Evolutionary conservation across 805 yeast species (phyloP).

Genomic region (Yarrowia osloensis): DNA sequence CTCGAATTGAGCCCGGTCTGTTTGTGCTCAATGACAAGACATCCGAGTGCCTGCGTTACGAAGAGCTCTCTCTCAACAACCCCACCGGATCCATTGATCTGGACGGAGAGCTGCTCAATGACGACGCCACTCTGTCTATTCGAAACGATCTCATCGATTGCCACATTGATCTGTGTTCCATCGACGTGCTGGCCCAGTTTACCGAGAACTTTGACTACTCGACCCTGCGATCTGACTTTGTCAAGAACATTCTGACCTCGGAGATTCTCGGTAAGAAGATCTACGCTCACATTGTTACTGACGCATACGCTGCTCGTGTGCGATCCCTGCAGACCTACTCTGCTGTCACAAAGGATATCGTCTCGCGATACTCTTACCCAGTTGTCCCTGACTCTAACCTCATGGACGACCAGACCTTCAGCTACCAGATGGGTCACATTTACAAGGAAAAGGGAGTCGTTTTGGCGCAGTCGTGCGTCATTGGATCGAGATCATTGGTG

Average conservation of each 20-base stretch:
- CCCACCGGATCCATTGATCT: conserved; percentile 56
- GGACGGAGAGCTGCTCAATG: conserved; percentile 80
- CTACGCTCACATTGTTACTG: conserved; percentile 79
- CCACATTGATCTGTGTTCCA: conserved; percentile 92
- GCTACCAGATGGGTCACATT: conserved; percentile 80
- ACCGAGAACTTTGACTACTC: conserved; percentile 97
- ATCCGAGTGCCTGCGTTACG: conserved; percentile 80
- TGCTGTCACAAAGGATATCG: conserved; percentile 83
- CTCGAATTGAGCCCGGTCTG: conserved; percentile 78
- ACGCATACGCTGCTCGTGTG: conserved; percentile 90
- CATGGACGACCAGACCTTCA: conserved; percentile 67
- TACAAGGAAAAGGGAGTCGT: conserved; percentile 89
- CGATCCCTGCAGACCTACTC: conserved; percentile 93
- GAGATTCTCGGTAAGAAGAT: conserved; percentile 89
- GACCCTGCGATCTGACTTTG: conserved; percentile 78
- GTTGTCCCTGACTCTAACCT: conserved; percentile 84
- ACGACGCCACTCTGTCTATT: conserved; percentile 60
- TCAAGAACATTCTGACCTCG: conserved; percentile 84
- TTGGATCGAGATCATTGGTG: conserved; percentile 77
- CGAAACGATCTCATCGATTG: conserved; percentile 96
- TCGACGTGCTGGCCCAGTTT: conserved; percentile 91
- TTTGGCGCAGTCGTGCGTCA: conserved; percentile 87
- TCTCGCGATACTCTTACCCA: conserved; percentile 93
- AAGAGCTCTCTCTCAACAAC: conserved; percentile 60
- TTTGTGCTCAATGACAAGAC: conserved; percentile 76